These are phyloP conservation scores for Taiwanofungus camphoratus DNA, from an alignment of 1,284 basidiomycete species.

Conservation along the genomic window DNA sequence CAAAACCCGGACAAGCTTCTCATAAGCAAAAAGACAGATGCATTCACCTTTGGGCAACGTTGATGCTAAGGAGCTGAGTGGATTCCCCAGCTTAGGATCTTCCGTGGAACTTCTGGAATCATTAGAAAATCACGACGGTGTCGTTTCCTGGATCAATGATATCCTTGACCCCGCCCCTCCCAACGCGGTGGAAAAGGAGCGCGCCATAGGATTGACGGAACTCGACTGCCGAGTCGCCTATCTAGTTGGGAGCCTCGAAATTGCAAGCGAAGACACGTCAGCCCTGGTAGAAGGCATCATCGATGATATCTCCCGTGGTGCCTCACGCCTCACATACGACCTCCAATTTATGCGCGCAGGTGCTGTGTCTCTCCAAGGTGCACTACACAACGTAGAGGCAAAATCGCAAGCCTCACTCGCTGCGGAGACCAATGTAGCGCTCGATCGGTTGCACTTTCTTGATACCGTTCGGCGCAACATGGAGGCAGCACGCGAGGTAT, in stretches of 20 bases:
- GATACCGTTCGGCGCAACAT: conserved; percentile 82
- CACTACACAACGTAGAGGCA: conserved; percentile 53
- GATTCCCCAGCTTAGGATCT: too few relatives aligned
- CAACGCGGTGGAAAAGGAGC: conserved; percentile 19
- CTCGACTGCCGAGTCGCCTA: conserved; percentile 72
- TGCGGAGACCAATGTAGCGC: conserved; percentile 50
- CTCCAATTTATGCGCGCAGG: conserved; percentile 93
- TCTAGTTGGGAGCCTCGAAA: conserved; percentile 72
- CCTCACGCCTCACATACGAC: conserved; percentile 87
- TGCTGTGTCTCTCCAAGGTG: conserved; percentile 66
- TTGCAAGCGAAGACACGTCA: conserved; percentile 84
- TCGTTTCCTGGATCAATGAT: conserved; percentile 65
- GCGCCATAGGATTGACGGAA: conserved; percentile 46
- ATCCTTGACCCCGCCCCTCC: conserved; percentile 32
- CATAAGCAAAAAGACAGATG: too few relatives aligned
- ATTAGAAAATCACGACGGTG: conserved; percentile 39
- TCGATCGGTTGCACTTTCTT: conserved; percentile 72
- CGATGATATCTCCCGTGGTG: conserved; percentile 82
- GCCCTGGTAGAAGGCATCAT: conserved; percentile 80
- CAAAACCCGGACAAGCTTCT: too few relatives aligned
- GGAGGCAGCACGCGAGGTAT: conserved; percentile 79
- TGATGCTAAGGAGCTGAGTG: too few relatives aligned
- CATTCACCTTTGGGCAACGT: too few relatives aligned
- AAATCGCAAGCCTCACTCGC: conserved; percentile 45
- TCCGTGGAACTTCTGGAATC: conserved; percentile 20